A percentile compares a stretch with the other conserved stretches of the same genome.
Conservation (phyloP, 1,139 yeast genomes). For the Hanseniaspora sp. region DNA sequence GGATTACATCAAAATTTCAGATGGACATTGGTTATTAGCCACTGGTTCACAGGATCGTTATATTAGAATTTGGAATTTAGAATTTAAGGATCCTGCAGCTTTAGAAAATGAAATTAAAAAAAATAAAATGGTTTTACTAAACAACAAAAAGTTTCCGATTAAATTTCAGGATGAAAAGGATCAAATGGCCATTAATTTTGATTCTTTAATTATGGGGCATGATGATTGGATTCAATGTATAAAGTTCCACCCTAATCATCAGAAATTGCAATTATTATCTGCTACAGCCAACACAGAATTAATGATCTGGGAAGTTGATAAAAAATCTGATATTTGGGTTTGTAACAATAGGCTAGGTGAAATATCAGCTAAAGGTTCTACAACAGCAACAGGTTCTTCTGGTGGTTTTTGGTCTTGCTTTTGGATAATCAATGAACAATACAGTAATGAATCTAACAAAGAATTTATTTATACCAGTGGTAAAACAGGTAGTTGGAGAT, state of each 20-base stretch:
- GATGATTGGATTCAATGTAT: constrained; percentile 94
- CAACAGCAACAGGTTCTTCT: constrained; percentile 95
- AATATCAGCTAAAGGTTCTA: constrained; percentile 87
- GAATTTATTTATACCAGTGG: constrained; percentile 68
- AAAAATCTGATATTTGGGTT: constrained; percentile 80
- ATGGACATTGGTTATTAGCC: constrained; percentile 53
- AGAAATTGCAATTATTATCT: constrained; percentile 48
- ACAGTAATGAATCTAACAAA: constrained; percentile 16
- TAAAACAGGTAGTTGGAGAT: constrained; percentile 84
- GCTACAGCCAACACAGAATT: constrained; percentile 89
- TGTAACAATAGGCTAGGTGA: constrained; percentile 78
- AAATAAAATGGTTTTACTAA: constrained; percentile 42
- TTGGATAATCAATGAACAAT: constrained; percentile 49
- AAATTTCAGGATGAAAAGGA: constrained; percentile 35
- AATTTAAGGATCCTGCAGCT: constrained; percentile 44
- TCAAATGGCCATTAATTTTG: constrained; percentile 56
- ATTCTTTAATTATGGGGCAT: constrained; percentile 92
- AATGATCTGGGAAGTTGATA: constrained; percentile 93
- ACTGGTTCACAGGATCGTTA: constrained; percentile 85
- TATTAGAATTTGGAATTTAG: constrained; percentile 73
- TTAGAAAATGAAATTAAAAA: constrained; percentile 40
- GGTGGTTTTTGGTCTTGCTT: constrained; percentile 93
- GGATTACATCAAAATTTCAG: constrained; percentile 42
- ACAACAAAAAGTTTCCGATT: constrained; percentile 47
- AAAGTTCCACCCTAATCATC: constrained; percentile 56